phyloP scores from a whole-genome alignment of 1,139 yeast species.

The Kazachstania sp. region DNA sequence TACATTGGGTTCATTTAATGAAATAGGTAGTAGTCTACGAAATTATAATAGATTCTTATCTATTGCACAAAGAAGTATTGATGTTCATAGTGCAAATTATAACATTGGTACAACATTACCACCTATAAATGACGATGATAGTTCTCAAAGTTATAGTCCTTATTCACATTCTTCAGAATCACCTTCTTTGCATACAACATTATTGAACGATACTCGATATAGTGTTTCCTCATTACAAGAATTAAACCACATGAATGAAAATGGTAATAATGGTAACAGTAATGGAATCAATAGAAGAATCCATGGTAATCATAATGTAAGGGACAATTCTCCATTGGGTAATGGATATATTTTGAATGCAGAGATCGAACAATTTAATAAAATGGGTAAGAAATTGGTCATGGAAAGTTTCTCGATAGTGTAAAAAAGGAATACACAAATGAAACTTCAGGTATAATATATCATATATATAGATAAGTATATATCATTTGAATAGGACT shows the following conservation, averaged over 20 bases:
- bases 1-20: background rate
- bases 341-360: conserved; percentile 13
- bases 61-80: background rate
- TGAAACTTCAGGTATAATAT: background rate
- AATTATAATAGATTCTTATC: conserved; percentile 1
- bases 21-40: background rate
- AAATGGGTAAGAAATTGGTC: conserved; percentile 16
- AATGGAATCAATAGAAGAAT: background rate
- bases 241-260: background rate
- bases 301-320: background rate
- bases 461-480: background rate
- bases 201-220: background rate
- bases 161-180: conserved; percentile 1
- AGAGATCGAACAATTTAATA: conserved; percentile 21
- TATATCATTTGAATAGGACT: background rate
- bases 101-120: conserved; percentile 2
- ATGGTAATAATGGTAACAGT: background rate
- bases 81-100: conserved; percentile 1
- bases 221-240: background rate
- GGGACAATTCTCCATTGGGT: conserved; percentile 3
- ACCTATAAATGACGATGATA: background rate
- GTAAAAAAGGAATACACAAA: conserved; percentile 4
- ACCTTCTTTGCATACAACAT: conserved; percentile 2
- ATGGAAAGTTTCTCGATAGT: conserved; percentile 13
- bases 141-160: background rate